Evolutionary conservation across 345 rosid genomes (phyloP), one percentile per base, ranked within the genome.

Genomic region (Citrus reticulata): DNA sequence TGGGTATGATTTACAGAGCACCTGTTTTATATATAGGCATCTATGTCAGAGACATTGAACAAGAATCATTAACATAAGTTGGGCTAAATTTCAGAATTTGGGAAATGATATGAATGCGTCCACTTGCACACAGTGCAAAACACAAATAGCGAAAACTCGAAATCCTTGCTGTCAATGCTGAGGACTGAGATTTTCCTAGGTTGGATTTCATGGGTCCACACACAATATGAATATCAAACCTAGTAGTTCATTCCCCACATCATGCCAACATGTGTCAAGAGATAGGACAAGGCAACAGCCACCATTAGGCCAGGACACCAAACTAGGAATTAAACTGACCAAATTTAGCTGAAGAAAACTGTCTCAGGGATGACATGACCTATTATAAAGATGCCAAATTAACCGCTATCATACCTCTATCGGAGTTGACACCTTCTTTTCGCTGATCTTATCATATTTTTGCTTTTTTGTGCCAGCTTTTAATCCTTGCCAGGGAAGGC

Each of bases 401-500:
- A 30, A 46, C 42, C 40, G 22, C 22, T 19, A 83, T 57, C 70
- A 75, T 81, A 93, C 97, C 95, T 91, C 97, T 55, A 90, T 83
- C 20, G 97, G 81, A 72, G 95, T 93, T 80, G 95, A 89, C 54
- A 90, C 94, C 88, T 93, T 93, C 92, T 93, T 93, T 81, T 91
- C 94, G 66, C 97, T 91, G 75, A 93, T 93, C 81, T 88, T 89
- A 74, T 93, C 97, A 77, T 93, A 93, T 75, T 93, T 93, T 86
- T 93, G 97, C 86, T 91, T 93, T 87, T 93, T 93, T 16, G 97
- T 93, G 71, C 95, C 97, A 70, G 97, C 95, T 84, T 85, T 93
- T 80, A 93, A 68, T 66, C 97, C 97, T 72, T 93, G 97, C 95
- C 97, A 93, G 3, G 97, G 97, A 82, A 93, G 93, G 84, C 97